Evolutionary conservation across 208 protist species (phyloP), one percentile per base, ranked within the genome.

Genomic region (Polymyxa betae): DNA sequence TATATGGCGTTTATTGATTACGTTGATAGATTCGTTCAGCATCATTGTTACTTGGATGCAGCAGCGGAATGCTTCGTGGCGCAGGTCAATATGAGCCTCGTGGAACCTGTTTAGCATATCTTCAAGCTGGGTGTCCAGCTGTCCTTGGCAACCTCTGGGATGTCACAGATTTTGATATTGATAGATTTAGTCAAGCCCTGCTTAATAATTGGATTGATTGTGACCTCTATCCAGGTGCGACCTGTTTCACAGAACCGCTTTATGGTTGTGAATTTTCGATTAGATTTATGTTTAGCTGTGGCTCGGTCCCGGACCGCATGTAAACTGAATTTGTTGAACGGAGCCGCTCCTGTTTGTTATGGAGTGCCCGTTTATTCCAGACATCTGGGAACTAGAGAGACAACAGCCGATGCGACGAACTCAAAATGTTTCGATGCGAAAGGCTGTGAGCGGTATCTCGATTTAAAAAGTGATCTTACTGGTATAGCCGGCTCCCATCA

Each of bases 131-230:
- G 54, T 94, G 93, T 29, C 94, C 95, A 12, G 92, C 92, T 1
- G 91, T 97, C 16, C 54, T 97, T 44, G 94, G 91, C 0, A 96
- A 95, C 49, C 77, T 97, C 52, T 97, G 95, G 95, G 95, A 97
- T 91, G 95, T 97, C 35, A 97, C 95, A 32, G 95, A 96, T 88
- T 91, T 90, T 64, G 95, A 97, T 72, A 95, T 96, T 29, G 95
- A 96, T 78, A 43, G 92, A 1, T 93, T 95, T 38, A 90, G 92
- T 46, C 52, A 77, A 77, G 78, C 77, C 38, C 92, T 96, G 64
- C 16, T 96, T 1, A 49, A 94, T 41, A 10, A 20, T 43, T 92
- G 72, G 38, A 0, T n/a, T 0, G 78, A 5, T 35, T 41, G 54
- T 1, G 32, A 90, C 45, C 0, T 46, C 94, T 60, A 60, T 24